Base-by-base conservation (phyloP, 495 filamentous ascomycete species). In the Hypoxylon perforatum region DNA sequence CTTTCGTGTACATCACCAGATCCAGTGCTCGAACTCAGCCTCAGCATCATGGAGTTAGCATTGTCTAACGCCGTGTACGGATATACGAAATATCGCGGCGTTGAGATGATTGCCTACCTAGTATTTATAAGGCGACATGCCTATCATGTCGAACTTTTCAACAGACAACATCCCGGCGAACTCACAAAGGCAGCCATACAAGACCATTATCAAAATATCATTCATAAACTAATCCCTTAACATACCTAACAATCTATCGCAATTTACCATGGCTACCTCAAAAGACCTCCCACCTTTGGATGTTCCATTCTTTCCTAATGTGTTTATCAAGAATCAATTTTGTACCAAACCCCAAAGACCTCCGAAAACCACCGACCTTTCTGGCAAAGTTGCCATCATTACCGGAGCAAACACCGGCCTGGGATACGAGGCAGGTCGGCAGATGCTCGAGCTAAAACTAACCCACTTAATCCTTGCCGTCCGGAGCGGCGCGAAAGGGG, bases 391-490 rank as follows among this genome's bases (percentile, higher is more conserved):
- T 28, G 76, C 75, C 54, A 72, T 87, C 48, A 77, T 87, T 1
- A 86, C 85, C 0, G 85, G 84, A 41, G 75, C 76, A 30, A 81
- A 81, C 30, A 64, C 78, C 7, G 82, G 82, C 21, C 63, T 85
- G 41, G 84, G 85, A 41, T 71, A 76, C 39, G 78, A 84, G 58
- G 75, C 86, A 6, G 68, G 74, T 30, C 75, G 67, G 53, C 82
- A 86, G 42, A 73, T 88, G 30, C 77, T 86, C 3, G 62, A 66
- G 10, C 76, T 82, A 5, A 72, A 74, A 0, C 78, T 87, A 4
- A 71, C 76, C 0, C 76, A 72, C 53, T 76, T 89, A 7, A 84
- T 89, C 58, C 67, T 90, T 0, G 86, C 78, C 3, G 85, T 86
- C 0, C 85, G 87, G 12, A 83, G 78, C 46, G 49, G 76, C 0